A percentile compares a stretch with the other conserved stretches of the same genome.
phyloP scores from a whole-genome alignment of 192 early-diverging fungal species.

The Rhizophagus sp. region DNA sequence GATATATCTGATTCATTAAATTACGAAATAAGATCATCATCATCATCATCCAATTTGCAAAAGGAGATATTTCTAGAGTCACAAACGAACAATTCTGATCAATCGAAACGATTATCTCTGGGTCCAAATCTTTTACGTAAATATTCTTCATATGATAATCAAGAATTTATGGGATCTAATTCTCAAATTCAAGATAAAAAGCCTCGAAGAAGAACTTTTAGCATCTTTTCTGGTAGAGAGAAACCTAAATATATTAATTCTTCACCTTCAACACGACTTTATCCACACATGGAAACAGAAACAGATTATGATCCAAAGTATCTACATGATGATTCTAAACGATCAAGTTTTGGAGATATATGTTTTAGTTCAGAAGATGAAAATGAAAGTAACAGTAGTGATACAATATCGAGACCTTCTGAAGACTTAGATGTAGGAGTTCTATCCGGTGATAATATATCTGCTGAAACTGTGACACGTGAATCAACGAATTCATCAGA shows the following conservation, averaged over 20 bases:
- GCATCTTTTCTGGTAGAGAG: conserved; percentile 13
- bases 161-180: background rate
- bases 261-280: conserved; percentile 8
- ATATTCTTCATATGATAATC: background rate
- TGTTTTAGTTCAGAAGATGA: conserved; percentile 11
- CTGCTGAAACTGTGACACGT: background rate
- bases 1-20: conserved; percentile 2
- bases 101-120: background rate
- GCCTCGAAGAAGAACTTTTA: conserved; percentile 19
- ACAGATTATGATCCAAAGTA: conserved; percentile 12
- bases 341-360: background rate
- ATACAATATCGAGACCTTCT: background rate
- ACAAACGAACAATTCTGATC: background rate
- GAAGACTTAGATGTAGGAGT: background rate
- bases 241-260: background rate
- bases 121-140: background rate
- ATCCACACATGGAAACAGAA: conserved; percentile 20
- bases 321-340: background rate
- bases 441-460: conserved; percentile 2
- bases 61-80: background rate
- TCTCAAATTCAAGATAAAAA: conserved; percentile 11
- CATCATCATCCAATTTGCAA: background rate
- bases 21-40: background rate
- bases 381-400: conserved; percentile 15
- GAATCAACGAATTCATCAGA: background rate